Base-by-base conservation (phyloP, 164 flowering plant species). In the Nymphaea colorata region DNA sequence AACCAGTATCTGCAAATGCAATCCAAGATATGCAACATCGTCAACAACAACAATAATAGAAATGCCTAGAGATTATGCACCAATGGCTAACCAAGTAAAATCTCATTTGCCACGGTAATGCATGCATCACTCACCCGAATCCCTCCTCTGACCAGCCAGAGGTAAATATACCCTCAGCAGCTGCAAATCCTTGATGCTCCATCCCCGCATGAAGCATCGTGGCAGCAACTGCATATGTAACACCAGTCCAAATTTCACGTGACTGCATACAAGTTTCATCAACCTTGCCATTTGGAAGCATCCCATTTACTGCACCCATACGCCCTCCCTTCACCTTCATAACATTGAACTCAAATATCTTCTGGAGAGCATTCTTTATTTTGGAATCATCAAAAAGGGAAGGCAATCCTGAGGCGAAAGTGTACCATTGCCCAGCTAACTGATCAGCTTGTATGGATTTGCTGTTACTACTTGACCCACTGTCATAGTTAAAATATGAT, bases 71-170 rank as follows among this genome's bases (percentile, higher is more conserved):
- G 36, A 25, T 1, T 25, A 25, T 25, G 36, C 36, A 25, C 36
- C 36, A 25, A 25, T 1, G 36, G 1, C 36, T 25, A 25, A 25
- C 36, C 57, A 51, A 51, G 57, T 51, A 8, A 8, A 51, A 51
- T 15, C 8, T 51, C 57, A 51, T 15, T 8, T 51, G 57, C 8
- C 57, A 51, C 57, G 3, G 8, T 15, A 8, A 2, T 51, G 57
- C 57, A 51, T 6, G 67, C 6, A 42, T 15, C 68, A 72, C 89
- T 79, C 82, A 91, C 98, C 98, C 98, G 68, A 70, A 89, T 71
- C 98, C 94, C 42, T 89, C 96, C 69, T 91, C 96, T 72, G 98
- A 87, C 96, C 96, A 89, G 55, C 98, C 98, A 25, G 96, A 85
- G 42, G 68, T 74, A 71, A 89, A 91, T 64, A 91, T 89, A 44